Evolutionary conservation across 345 rosid genomes (phyloP), one percentile per base, ranked within the genome.

Genomic region (Rhizophora mangle): DNA sequence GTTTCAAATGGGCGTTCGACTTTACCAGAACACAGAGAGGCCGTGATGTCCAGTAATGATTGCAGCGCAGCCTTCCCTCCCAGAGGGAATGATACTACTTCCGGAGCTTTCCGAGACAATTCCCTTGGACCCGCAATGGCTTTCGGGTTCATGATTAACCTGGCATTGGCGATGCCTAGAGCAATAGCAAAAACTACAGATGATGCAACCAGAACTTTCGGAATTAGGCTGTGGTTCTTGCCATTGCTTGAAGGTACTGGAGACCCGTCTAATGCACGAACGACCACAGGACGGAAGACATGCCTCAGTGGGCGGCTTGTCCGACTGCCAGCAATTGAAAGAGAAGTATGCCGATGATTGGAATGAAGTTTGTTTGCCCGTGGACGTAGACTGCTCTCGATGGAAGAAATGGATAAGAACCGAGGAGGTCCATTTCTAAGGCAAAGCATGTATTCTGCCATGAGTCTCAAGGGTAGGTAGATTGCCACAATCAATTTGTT

Each of bases 21-120:
- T 68, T 77, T 68, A 53, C 63, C 74, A 1, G 92, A 89, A 67
- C 85, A 77, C 49, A 86, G 72, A 72, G 31, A 37, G 34, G 79
- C 76, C 46, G 82, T 74, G 27, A 83, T 82, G 29, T 87, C 88
- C 68, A 89, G 72, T 71, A 89, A 80, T 21, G 92, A 89, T 51
- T 70, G 53, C 2, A 89, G 67, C n/a, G 90, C 90, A 6, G 52
- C 54, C 64, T 76, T 83, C 59, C 82, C 84, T 3, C 82, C 82
- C 37, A 80, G 24, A 63, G 83, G 81, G 56, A 67, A 20, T 49
- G 60, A 13, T 4, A 2, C 72, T 31, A 43, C 62, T 16, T 68
- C 66, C 3, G 85, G 72, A 64, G 84, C 78, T 60, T 82, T 84
- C 78, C 67, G 91, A 74, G 59, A 73, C 67, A 70, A 56, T 65